Evolutionary conservation across 441 rosid species (phyloP).

Genomic region (Syzygium malaccense): DNA sequence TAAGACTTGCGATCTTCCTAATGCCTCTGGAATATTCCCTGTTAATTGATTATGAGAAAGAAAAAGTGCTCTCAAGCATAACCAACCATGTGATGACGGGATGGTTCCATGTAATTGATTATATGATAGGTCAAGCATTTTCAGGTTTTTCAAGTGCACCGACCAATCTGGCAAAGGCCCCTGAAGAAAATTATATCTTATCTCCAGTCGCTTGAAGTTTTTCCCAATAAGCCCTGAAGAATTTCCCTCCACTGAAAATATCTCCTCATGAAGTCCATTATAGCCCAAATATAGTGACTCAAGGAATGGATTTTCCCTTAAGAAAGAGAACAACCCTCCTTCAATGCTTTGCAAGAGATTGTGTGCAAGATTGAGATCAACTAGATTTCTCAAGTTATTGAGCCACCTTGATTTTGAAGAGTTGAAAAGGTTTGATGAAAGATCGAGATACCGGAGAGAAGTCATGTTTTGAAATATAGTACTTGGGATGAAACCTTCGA

Average conservation of each 20-base stretch:
- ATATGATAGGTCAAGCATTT: neutral
- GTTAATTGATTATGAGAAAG: neutral
- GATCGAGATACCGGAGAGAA: neutral
- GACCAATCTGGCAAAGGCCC: neutral
- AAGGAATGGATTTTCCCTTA: neutral
- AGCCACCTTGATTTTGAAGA: neutral
- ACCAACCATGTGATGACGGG: neutral
- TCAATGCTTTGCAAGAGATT: neutral
- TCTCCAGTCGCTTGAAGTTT: fast-evolving
- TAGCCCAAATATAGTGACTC: fast-evolving
- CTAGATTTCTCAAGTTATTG: neutral
- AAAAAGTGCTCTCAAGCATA: neutral
- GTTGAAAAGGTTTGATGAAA: neutral
- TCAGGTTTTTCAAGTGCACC: neutral
- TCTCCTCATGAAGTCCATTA: neutral
- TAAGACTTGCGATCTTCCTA: neutral
- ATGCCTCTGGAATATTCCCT: neutral
- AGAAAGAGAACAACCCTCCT: neutral
- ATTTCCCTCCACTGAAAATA: neutral
- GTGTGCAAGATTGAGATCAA: neutral
- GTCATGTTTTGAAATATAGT: neutral
- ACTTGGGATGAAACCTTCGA: neutral
- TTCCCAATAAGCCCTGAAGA: neutral
- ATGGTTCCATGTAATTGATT: neutral
- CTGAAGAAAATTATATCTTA: fast-evolving